These are phyloP conservation scores for Lactifluus subvellereus DNA, from an alignment of 768 basidiomycete species.

Conservation along the genomic window DNA sequence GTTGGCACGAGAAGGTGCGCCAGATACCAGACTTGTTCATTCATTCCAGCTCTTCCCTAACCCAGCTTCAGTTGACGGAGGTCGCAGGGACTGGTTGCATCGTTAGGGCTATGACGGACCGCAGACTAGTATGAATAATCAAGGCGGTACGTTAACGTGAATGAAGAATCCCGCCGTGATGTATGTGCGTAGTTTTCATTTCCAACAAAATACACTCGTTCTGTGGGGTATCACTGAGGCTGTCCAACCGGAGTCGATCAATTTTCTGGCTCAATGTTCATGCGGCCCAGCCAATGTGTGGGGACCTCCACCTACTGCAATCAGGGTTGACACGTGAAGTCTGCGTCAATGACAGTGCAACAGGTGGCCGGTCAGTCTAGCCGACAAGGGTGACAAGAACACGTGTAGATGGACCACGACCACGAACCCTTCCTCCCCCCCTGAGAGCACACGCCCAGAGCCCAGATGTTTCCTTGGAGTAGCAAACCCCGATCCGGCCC, in stretches of 20 bases:
- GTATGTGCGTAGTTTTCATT: conserved; percentile 7
- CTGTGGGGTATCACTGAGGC: not conserved
- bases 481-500: not conserved
- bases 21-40: not conserved
- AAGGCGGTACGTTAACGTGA: conserved; percentile 11
- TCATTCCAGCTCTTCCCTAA: not conserved
- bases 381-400: conserved; percentile 8
- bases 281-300: not conserved
- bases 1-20: conserved; percentile 95
- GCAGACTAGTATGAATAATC: conserved; percentile 44
- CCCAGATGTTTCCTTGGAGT: conserved; percentile 4
- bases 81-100: conserved; percentile 93
- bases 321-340: conserved; percentile 1
- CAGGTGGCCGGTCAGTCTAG: not conserved
- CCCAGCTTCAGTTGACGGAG: conserved; percentile 68
- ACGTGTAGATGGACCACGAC: conserved; percentile 3
- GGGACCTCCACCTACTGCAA: not conserved
- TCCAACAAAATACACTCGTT: not conserved
- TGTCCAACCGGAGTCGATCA: not conserved
- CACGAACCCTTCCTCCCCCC: not conserved
- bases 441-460: conserved; percentile 14
- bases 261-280: not conserved
- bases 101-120: conserved; percentile 77
- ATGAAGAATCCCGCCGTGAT: conserved; percentile 11
- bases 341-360: conserved; percentile 14